A percentile compares a stretch with the other conserved stretches of the same genome.
Conservation (phyloP, 495 filamentous ascomycete species). For the Trypethelium eluteriae region DNA sequence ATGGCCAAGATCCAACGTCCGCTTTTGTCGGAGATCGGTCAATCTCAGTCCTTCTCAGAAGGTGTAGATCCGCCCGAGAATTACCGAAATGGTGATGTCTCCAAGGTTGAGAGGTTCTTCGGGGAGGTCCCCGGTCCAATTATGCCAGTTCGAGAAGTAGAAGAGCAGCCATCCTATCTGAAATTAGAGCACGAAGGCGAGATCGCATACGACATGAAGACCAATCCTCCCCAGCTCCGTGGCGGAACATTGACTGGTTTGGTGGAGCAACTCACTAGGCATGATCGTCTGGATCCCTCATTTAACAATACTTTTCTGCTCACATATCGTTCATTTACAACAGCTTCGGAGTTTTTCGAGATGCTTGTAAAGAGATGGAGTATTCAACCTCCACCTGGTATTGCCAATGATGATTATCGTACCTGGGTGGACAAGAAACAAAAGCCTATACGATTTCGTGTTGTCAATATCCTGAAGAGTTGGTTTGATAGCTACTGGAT, state of each 20-base stretch:
- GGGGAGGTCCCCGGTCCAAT: slow-evolving; percentile 66
- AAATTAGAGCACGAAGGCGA: slow-evolving; percentile 85
- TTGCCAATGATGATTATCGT: slow-evolving; percentile 68
- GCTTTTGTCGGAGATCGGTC: slow-evolving; percentile 29
- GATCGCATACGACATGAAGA: slow-evolving; percentile 78
- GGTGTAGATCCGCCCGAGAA: slow-evolving; percentile 54
- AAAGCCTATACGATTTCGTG: slow-evolving; percentile 86
- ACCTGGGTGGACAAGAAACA: slow-evolving; percentile 90
- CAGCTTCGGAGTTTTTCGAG: slow-evolving; percentile 83
- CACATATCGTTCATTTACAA: slow-evolving; percentile 92
- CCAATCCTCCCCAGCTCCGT: slow-evolving; percentile 61
- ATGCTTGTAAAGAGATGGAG: slow-evolving; percentile 83
- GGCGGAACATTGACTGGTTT: slow-evolving; percentile 82
- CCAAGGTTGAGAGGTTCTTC: slow-evolving; percentile 82
- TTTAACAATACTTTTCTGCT: slow-evolving; percentile 98
- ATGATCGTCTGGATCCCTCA: slow-evolving; percentile 88
- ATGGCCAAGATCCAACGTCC: slow-evolving; percentile 28
- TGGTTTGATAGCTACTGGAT: slow-evolving; percentile 99
- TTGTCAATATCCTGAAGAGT: slow-evolving; percentile 94
- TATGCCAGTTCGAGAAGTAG: slow-evolving; percentile 43
- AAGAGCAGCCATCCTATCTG: slow-evolving; percentile 76
- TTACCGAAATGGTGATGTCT: slow-evolving; percentile 55
- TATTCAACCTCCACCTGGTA: slow-evolving; percentile 82
- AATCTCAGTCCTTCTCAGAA: slow-evolving; percentile 60
- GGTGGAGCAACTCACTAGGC: slow-evolving; percentile 92